A percentile compares a stretch with the other conserved stretches of the same genome.
Conservation (phyloP, 176 grass and related monocot genomes). For the Oryza meyeriana region DNA sequence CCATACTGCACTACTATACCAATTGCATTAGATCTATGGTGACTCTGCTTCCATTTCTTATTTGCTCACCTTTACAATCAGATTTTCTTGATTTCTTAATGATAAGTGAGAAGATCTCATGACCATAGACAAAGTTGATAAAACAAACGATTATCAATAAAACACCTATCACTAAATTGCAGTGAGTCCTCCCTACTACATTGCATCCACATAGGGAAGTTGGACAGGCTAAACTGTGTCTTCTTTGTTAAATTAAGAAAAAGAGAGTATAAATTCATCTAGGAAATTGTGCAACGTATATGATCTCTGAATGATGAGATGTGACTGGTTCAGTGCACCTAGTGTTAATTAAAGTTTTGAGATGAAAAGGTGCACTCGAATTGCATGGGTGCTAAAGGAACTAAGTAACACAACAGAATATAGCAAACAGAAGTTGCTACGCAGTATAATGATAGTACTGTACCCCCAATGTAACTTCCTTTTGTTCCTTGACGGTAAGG, state of each 20-base stretch:
- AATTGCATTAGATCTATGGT: background rate
- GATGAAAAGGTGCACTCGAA: slow-evolving; percentile 15
- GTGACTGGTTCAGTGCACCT: background rate
- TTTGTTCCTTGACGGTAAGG: slow-evolving; percentile 46
- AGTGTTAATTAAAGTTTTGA: background rate
- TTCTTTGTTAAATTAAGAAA: slow-evolving; percentile 9
- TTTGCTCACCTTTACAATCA: background rate
- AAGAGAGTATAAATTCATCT: background rate
- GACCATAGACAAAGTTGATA: background rate
- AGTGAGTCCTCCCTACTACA: background rate
- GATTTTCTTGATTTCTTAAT: slow-evolving; percentile 1
- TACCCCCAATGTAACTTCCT: slow-evolving; percentile 64
- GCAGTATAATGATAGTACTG: slow-evolving; percentile 1
- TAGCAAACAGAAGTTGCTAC: background rate
- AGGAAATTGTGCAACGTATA: background rate
- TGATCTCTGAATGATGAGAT: background rate
- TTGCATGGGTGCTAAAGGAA: background rate
- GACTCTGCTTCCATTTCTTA: slow-evolving; percentile 10
- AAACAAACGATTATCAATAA: slow-evolving; percentile 8
- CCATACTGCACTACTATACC: background rate
- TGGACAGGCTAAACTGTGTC: slow-evolving; percentile 6
- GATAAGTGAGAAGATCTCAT: background rate
- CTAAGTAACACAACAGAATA: slow-evolving; percentile 1
- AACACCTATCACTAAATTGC: slow-evolving; percentile 7
- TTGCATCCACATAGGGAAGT: background rate